Evolutionary conservation across 306 rosid species (phyloP).

Genomic region (Corylus avellana): DNA sequence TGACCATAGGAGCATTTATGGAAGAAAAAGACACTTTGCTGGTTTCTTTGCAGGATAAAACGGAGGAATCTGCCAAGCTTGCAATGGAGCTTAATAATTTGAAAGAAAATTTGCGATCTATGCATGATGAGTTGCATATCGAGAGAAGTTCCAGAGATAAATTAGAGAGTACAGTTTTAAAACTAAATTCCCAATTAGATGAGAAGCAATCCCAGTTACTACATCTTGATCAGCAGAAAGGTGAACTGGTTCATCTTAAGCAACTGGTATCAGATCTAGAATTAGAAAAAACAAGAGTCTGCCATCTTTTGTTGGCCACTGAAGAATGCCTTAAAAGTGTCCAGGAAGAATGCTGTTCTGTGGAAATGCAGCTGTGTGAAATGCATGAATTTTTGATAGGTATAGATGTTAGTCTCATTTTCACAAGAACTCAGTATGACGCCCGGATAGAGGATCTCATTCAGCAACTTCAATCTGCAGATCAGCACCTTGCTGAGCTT

Average conservation of each 20-base stretch:
- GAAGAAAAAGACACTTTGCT: slow-evolving; percentile 63
- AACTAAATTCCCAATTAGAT: slow-evolving; percentile 60
- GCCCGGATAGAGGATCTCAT: slow-evolving; percentile 50
- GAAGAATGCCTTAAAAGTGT: slow-evolving; percentile 51
- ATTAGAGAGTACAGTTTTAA: slow-evolving; percentile 52
- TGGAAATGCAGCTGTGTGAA: slow-evolving; percentile 67
- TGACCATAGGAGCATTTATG: slow-evolving; percentile 41
- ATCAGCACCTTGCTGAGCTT: slow-evolving; percentile 48
- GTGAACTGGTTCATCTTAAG: slow-evolving; percentile 64
- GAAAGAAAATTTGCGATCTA: slow-evolving; percentile 47
- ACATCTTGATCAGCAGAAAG: slow-evolving; percentile 54
- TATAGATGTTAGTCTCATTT: slow-evolving; percentile 53
- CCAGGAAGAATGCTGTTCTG: slow-evolving; percentile 52
- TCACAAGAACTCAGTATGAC: slow-evolving; percentile 63
- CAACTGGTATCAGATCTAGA: slow-evolving; percentile 56
- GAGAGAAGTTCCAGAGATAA: slow-evolving; percentile 55
- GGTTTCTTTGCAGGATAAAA: slow-evolving; percentile 52
- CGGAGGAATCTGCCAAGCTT: slow-evolving; percentile 59
- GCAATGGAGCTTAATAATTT: slow-evolving; percentile 49
- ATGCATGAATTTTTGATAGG: slow-evolving; percentile 59
- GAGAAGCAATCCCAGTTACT: slow-evolving; percentile 60
- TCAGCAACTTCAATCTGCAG: slow-evolving; percentile 50
- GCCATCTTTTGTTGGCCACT: slow-evolving; percentile 47
- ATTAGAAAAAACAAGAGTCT: slow-evolving; percentile 66
- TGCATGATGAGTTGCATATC: slow-evolving; percentile 46